Percentiles rank a stretch among this genome's conserved stretches.
Conservation (phyloP, 23 red algal species). For the Gracilaria vermiculophylla region DNA sequence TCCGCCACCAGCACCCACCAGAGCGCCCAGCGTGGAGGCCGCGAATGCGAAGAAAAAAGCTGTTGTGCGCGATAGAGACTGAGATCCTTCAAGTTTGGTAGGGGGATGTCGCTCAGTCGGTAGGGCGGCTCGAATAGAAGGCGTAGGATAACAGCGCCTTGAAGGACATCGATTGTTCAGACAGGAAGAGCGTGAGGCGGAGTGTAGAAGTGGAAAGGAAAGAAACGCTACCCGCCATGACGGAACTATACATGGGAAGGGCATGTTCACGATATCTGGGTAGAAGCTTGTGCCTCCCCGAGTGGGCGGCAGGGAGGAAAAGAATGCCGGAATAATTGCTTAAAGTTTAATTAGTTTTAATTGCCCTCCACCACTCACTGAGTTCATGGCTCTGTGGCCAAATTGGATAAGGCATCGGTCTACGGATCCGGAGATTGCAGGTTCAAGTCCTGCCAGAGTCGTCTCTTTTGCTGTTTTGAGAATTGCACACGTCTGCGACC, state of each 20-base stretch:
- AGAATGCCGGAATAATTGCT: too few relatives aligned
- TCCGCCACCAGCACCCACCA: conserved; percentile 93
- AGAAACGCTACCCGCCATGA: neutral
- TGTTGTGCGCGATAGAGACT: neutral
- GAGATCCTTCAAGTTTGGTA: neutral
- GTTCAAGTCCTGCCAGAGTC: conserved; percentile 83
- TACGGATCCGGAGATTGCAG: conserved; percentile 84
- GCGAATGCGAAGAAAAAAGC: conserved; percentile 24
- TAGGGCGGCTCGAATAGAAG: neutral
- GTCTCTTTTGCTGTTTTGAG: neutral
- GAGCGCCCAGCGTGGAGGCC: conserved; percentile 64
- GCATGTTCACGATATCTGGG: neutral
- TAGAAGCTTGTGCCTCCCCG: too few relatives aligned
- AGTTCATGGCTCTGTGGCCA: conserved; percentile 60
- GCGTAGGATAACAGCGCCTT: neutral
- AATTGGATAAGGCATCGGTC: conserved; percentile 85
- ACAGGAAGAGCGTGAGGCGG: neutral
- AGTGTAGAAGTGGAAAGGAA: neutral
- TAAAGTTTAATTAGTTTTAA: too few relatives aligned
- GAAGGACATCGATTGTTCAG: neutral
- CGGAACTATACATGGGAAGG: neutral
- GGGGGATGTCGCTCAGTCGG: neutral
- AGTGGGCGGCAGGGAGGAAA: too few relatives aligned
- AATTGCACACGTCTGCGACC: neutral
- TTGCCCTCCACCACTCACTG: too few relatives aligned